phyloP scores from a whole-genome alignment of 139 green algal species.

The Edaphochlamys debaryana region DNA sequence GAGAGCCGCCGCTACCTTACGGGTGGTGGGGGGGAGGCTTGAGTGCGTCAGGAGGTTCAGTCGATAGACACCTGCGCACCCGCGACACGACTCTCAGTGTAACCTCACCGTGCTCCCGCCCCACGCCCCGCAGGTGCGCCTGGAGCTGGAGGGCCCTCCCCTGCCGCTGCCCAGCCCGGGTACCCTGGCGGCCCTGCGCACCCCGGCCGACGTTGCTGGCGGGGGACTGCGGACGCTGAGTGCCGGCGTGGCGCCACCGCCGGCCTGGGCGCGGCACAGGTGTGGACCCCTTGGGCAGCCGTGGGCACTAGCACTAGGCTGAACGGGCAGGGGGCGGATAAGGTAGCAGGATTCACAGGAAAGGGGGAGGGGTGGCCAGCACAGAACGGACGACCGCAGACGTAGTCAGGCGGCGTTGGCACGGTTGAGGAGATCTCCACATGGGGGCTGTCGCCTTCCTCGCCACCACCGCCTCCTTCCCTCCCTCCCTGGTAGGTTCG shows the following conservation, averaged over 20 bases:
- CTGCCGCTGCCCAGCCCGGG: constrained; percentile 17
- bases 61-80: background rate
- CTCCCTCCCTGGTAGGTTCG: background rate
- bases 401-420: background rate
- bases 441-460: background rate
- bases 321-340: background rate
- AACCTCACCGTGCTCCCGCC: background rate
- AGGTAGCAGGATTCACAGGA: background rate
- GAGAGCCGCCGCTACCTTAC: too few species aligned
- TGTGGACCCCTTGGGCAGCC: background rate
- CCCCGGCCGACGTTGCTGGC: background rate
- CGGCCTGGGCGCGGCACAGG: background rate
- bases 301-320: background rate
- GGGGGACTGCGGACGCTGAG: background rate
- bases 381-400: background rate
- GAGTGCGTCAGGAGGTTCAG: too few species aligned
- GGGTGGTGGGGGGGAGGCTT: too few species aligned
- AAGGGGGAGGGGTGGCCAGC: background rate
- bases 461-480: too few species aligned
- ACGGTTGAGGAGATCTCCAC: too few species aligned
- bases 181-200: background rate
- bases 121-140: background rate
- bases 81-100: background rate
- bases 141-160: constrained; percentile 32
- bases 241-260: background rate